phyloP scores from a whole-genome alignment of 257 asterid genomes.

The Linaria vulgaris region DNA sequence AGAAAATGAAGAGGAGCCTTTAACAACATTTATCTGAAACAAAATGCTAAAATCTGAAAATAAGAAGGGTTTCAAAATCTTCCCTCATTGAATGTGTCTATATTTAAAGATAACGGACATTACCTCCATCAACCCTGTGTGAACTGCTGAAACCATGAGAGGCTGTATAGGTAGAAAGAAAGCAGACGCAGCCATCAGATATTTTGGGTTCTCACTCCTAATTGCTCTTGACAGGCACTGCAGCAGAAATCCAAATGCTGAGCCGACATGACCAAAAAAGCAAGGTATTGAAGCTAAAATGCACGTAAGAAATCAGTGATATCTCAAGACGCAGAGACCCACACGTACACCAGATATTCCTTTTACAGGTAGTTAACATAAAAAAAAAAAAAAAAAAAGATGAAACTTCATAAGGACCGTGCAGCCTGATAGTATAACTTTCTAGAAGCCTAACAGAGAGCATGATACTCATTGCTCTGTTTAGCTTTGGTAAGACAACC shows the following conservation, averaged over 20 bases:
- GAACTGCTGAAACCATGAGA: slow-evolving; percentile 90
- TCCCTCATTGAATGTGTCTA: not conserved
- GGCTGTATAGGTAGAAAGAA: slow-evolving; percentile 81
- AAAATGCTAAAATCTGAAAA: too few relatives aligned
- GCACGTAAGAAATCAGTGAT: not conserved
- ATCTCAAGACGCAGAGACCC: not conserved
- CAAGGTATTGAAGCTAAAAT: not conserved
- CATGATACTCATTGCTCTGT: not conserved
- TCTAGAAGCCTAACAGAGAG: not conserved
- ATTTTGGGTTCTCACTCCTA: slow-evolving; percentile 76
- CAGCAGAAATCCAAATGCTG: slow-evolving; percentile 19
- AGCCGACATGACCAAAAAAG: slow-evolving; percentile 3
- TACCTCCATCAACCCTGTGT: slow-evolving; percentile 99
- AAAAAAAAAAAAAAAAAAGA: not conserved
- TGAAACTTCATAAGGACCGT: not conserved
- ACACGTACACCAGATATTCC: not conserved
- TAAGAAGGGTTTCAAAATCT: too few relatives aligned
- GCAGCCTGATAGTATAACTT: not conserved
- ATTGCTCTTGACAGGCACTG: slow-evolving; percentile 94
- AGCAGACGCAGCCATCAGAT: slow-evolving; percentile 89
- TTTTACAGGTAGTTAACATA: not conserved
- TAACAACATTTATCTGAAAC: too few relatives aligned
- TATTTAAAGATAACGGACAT: slow-evolving; percentile 5
- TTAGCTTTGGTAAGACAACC: not conserved
- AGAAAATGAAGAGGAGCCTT: too few relatives aligned